Base-by-base conservation (phyloP, 23 red algal genomes). In the Gracilaria vermiculophylla region DNA sequence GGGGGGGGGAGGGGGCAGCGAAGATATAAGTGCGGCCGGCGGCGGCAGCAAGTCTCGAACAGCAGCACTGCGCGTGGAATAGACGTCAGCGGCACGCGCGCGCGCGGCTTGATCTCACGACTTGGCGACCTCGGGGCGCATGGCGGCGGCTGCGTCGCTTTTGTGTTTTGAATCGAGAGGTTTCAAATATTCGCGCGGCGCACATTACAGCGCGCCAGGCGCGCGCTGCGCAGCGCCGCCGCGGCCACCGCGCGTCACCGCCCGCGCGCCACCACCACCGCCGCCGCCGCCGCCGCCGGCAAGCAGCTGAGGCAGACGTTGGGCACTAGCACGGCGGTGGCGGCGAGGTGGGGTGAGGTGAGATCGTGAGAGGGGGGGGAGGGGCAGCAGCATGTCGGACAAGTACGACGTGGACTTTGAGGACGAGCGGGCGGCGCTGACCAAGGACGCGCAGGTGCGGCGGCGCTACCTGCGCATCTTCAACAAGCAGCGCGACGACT, bases 401-500 rank as follows among this genome's bases (percentile, higher is more conserved):
- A 13, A 16, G 15, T 73, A 77, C 27, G 35, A 80, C 39, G 15
- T 81, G n/a, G 87, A 91, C 65, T 91, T 91, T 69, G 87, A 91
- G 64, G 87, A 91, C 50, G 87, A 91, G 17, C 54, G 74, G 34
- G 76, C 75, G 3, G 27, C 23, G 32, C 44, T 91, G 1, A 91
- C 42, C 3, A 81, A 81, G 45, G 87, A 91, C 31, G 72, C 70
- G n/a, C 84, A 83, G 53, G 57, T 61, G n/a, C 87, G 94, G 3
- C 82, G 85, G 42, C 76, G 88, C 1, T 82, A 92, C 37, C 42
- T 90, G 35, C 76, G 87, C 42, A 66, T 77, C 45, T 97, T 97
- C 75, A 97, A 97, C 71, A 97, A 92, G 82, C 65, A 73, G 14
- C 60, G 78, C 53, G 94, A 97, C 43, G 94, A 97, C 42, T 97